These are phyloP conservation scores for Epichloe elymi DNA, from an alignment of 2,329 filamentous ascomycete genomes.

Conservation along the genomic window DNA sequence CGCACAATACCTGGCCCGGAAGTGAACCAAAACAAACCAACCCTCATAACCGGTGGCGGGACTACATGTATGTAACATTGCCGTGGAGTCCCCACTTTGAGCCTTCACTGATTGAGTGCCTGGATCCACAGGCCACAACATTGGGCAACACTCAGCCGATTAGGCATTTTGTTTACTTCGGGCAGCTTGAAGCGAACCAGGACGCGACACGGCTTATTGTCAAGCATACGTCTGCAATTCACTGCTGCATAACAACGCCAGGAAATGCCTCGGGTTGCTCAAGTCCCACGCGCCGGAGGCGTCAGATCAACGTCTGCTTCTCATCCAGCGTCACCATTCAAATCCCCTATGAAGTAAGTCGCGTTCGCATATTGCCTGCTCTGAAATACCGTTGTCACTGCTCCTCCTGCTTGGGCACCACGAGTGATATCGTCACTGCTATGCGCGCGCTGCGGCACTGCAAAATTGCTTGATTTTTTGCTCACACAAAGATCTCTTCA, in stretches of 20 bases:
- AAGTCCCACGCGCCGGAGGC: constrained; percentile 36
- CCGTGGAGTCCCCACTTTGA: no score
- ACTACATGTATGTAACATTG: no score
- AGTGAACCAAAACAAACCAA: no score
- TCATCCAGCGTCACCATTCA: constrained; percentile 38
- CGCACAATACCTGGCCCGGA: neutral
- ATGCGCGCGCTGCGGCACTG: neutral
- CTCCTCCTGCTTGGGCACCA: neutral
- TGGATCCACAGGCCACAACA: constrained; percentile 1
- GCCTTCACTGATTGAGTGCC: neutral
- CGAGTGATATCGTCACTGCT: neutral
- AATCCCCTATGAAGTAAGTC: constrained; percentile 45
- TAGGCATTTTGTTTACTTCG: constrained; percentile 10
- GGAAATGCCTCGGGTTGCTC: constrained; percentile 46
- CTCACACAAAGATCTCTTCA: constrained; percentile 22
- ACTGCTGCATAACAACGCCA: constrained; percentile 4
- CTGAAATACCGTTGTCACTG: neutral
- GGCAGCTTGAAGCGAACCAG: constrained; percentile 4
- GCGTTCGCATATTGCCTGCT: neutral
- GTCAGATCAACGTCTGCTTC: constrained; percentile 34
- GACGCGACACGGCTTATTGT: constrained; percentile 5
- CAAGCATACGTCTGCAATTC: constrained; percentile 2
- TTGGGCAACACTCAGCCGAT: neutral
- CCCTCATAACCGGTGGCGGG: no score
- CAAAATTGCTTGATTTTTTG: neutral